Evolutionary conservation across 768 basidiomycete genomes (phyloP).

Genomic region (Suillus cothurnatus): DNA sequence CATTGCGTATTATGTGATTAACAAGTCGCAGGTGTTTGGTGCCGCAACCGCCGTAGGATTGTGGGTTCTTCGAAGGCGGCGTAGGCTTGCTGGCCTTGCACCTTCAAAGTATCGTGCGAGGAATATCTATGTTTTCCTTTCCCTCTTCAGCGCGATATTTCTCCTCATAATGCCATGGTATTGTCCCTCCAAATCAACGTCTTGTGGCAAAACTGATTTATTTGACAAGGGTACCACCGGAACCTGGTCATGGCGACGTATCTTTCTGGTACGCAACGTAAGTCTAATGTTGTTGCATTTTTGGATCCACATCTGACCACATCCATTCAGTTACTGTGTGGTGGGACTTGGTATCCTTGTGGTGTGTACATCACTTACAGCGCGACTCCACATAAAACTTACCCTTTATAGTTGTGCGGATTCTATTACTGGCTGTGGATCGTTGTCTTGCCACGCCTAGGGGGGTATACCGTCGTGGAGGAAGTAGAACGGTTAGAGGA

Average conservation of each 20-base stretch:
- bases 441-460: constrained; percentile 41
- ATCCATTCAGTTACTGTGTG: constrained; percentile 25
- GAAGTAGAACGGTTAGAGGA: constrained; percentile 46
- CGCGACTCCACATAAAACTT: neutral
- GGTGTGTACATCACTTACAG: constrained; percentile 14
- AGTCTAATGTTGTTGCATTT: constrained; percentile 1
- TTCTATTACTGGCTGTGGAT: constrained; percentile 43
- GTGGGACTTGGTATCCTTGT: constrained; percentile 30
- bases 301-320: neutral
- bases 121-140: constrained; percentile 24
- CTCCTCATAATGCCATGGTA: constrained; percentile 38
- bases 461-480: constrained; percentile 49
- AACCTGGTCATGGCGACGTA: constrained; percentile 30
- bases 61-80: constrained; percentile 32
- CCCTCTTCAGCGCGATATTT: constrained; percentile 26
- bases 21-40: constrained; percentile 25
- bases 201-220: neutral
- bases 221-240: constrained; percentile 28
- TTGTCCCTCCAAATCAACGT: constrained; percentile 1
- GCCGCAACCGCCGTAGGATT: constrained; percentile 31
- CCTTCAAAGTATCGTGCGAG: constrained; percentile 22
- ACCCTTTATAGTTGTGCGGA: constrained; percentile 19
- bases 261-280: constrained; percentile 34
- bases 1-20: constrained; percentile 11
- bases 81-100: constrained; percentile 24